Evolutionary conservation across 306 rosid genomes (phyloP), one percentile per base, ranked within the genome.

Genomic region (Begonia masoniana): DNA sequence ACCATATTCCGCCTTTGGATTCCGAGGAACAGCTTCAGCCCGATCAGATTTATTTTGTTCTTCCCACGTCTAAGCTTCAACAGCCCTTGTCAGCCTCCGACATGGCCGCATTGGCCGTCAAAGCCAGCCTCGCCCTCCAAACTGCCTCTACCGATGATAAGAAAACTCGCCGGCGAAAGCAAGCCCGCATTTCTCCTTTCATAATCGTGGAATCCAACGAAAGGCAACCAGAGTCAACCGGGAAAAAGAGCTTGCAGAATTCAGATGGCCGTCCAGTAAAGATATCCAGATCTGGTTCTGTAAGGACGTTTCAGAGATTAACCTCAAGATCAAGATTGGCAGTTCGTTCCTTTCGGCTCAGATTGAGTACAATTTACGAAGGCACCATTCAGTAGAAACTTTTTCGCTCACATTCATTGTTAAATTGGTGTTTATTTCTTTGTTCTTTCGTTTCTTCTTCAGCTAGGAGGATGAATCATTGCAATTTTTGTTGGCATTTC

Each of bases 91-190:
- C 65, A 1, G 73, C 84, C 2, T 16, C 80, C 1, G 75, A 74
- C 13, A 78, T 78, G 84, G 80, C 80, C 10, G 56, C 80, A 26
- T 64, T 78, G 13, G 84, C 84, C 0, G 70, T 78, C 51, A 74
- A 75, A 65, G 84, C 84, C 65, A 67, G 45, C 58, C n/a, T 58
- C 10, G 80, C 84, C 48, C 57, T 78, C 48, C 65, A 72, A 16
- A 55, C 59, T 12, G 31, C 54, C 0, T 13, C 64, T 47, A 1
- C 54, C 21, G 23, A 11, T 17, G 8, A 17, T 47, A 31, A 49
- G 26, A n/a, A 47, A 4, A 7, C 14, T 21, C 42, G 2, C n/a
- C 15, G 15, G 13, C 62, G 51, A n/a, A 73, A 76, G 2, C 69
- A 69, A 52, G 45, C 68, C n/a, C 76, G 83, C 15, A 41, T 77